phyloP scores from a whole-genome alignment of 1,284 basidiomycete species.

The Spongispora temasekensis region DNA sequence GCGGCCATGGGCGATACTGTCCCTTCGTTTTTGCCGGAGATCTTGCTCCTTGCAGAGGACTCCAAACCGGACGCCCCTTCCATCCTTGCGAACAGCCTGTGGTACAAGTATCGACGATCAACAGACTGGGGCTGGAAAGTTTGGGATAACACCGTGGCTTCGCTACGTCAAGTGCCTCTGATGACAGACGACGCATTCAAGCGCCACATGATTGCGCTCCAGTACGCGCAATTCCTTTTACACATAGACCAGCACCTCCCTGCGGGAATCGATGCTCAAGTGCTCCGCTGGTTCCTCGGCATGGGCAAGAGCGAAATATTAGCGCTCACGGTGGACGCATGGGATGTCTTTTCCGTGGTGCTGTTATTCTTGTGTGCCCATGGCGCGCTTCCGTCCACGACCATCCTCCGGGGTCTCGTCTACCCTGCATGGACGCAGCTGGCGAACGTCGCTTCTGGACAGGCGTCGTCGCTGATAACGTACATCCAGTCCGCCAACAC shows the following conservation, averaged over 20 bases:
- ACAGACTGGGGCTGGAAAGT: slow-evolving; percentile 74
- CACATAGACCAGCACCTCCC: slow-evolving; percentile 75
- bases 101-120: slow-evolving; percentile 76
- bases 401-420: slow-evolving; percentile 68
- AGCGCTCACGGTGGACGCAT: slow-evolving; percentile 56
- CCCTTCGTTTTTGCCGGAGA: slow-evolving; percentile 65
- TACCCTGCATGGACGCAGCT: slow-evolving; percentile 72
- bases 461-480: slow-evolving; percentile 44
- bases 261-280: slow-evolving; percentile 63
- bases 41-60: slow-evolving; percentile 61
- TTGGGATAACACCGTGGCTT: slow-evolving; percentile 77
- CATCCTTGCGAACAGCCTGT: slow-evolving; percentile 69
- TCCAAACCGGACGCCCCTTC: slow-evolving; percentile 58
- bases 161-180: slow-evolving; percentile 62
- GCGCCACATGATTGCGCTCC: slow-evolving; percentile 53
- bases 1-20: slow-evolving; percentile 49
- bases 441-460: slow-evolving; percentile 41
- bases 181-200: slow-evolving; percentile 50
- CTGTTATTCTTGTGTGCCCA: slow-evolving; percentile 65
- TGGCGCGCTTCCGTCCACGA: slow-evolving; percentile 69
- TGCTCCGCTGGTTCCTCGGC: slow-evolving; percentile 68
- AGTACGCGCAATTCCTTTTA: slow-evolving; percentile 68
- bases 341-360: slow-evolving; percentile 64
- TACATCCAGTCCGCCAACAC: slow-evolving; percentile 62
- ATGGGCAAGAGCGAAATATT: slow-evolving; percentile 62